These are phyloP conservation scores for Centaurea solstitialis DNA, from an alignment of 129 eudicot genomes.

Conservation along the genomic window DNA sequence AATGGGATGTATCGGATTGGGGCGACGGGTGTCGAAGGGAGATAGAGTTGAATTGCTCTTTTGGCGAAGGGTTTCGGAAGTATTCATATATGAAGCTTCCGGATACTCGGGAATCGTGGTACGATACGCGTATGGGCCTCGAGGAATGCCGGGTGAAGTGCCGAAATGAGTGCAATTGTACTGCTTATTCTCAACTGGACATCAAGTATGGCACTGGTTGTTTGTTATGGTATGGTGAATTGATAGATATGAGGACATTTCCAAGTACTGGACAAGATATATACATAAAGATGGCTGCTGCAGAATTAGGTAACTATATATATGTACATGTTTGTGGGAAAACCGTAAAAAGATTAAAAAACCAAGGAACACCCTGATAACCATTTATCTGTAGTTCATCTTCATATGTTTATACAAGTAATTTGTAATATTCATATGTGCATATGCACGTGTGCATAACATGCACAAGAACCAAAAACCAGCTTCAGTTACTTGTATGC, in stretches of 20 bases:
- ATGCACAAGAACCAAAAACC: no score
- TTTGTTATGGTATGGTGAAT: conserved; percentile 40
- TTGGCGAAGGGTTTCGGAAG: conserved; percentile 40
- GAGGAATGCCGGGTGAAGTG: conserved; percentile 37
- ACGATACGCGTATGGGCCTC: conserved; percentile 14
- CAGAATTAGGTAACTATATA: conserved; percentile 40
- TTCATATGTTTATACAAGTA: no score
- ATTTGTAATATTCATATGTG: no score
- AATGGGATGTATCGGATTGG: conserved; percentile 47
- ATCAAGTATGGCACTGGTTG: conserved; percentile 38
- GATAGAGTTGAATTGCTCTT: conserved; percentile 23
- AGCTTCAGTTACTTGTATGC: no score
- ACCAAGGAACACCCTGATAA: no score
- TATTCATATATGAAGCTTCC: conserved; percentile 38
- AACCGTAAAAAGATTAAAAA: no score
- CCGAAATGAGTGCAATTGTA: conserved; percentile 38
- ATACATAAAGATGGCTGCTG: conserved; percentile 32
- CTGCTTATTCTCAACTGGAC: conserved; percentile 33
- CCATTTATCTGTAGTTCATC: no score
- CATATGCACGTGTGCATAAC: no score
- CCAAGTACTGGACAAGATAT: conserved; percentile 37
- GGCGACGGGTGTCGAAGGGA: conserved; percentile 43
- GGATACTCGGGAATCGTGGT: conserved; percentile 24
- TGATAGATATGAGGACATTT: conserved; percentile 36
- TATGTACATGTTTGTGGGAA: no score